Conservation (phyloP, 2,329 filamentous ascomycete species). For the Aschersonia sp. region DNA sequence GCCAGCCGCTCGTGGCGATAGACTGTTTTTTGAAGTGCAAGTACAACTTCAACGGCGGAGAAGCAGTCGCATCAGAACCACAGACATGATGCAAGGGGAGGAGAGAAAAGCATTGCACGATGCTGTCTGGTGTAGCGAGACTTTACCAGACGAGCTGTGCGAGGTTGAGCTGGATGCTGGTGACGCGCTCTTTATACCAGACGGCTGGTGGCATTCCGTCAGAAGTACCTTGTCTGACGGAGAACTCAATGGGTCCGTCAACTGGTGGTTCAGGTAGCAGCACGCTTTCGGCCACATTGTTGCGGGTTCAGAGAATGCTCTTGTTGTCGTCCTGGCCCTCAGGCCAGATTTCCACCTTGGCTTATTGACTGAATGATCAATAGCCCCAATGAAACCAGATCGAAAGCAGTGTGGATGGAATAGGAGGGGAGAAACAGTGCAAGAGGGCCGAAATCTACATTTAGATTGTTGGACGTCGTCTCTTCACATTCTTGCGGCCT, state of each 20-base stretch:
- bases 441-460: too few relatives aligned
- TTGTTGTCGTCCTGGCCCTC: too few relatives aligned
- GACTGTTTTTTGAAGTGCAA: slow-evolving; percentile 44
- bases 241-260: slow-evolving; percentile 25
- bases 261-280: slow-evolving; percentile 29
- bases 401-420: too few relatives aligned
- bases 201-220: slow-evolving; percentile 32
- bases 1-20: slow-evolving; percentile 44
- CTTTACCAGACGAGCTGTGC: slow-evolving; percentile 16
- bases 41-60: slow-evolving; percentile 19
- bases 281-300: slow-evolving; percentile 6
- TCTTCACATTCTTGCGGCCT: too few relatives aligned
- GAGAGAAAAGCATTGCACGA: slow-evolving; percentile 53
- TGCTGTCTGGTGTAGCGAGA: slow-evolving; percentile 48
- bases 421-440: too few relatives aligned
- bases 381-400: too few relatives aligned
- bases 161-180: slow-evolving; percentile 45
- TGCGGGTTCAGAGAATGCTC: not conserved
- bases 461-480: too few relatives aligned
- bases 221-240: slow-evolving; percentile 21
- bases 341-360: too few relatives aligned
- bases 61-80: slow-evolving; percentile 46
- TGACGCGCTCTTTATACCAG: slow-evolving; percentile 24
- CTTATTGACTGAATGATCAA: too few relatives aligned
- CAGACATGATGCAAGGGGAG: slow-evolving; percentile 81